These are phyloP conservation scores for Teratosphaeria pseudoeucalypti DNA, from an alignment of 2,329 filamentous ascomycete species.

Conservation along the genomic window DNA sequence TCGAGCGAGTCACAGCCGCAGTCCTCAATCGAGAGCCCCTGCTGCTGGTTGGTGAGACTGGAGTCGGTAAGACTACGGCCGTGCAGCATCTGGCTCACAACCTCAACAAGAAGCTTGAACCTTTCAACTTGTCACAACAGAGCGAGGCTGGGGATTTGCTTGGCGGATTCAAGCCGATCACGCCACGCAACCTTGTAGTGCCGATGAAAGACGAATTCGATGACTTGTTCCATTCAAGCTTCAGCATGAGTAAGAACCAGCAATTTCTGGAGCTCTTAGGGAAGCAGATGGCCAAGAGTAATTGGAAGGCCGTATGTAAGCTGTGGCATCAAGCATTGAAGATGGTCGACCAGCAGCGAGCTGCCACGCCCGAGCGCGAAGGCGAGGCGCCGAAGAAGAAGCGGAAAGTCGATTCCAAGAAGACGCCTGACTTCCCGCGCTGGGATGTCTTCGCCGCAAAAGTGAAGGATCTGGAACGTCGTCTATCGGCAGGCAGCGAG, in stretches of 20 bases:
- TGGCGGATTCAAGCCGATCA: constrained; percentile 93
- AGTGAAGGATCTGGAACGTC: constrained; percentile 68
- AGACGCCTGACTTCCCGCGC: constrained; percentile 40
- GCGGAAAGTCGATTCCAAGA: constrained; percentile 47
- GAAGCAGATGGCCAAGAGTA: constrained; percentile 68
- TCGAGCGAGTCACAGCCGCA: constrained; percentile 80
- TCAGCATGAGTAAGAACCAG: constrained; percentile 78
- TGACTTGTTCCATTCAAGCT: constrained; percentile 75
- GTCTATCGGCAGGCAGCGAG: constrained; percentile 61
- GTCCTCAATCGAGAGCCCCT: constrained; percentile 79
- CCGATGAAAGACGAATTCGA: constrained; percentile 92
- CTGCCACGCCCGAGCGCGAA: constrained; percentile 40
- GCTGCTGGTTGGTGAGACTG: constrained; percentile 93
- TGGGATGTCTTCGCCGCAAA: constrained; percentile 74
- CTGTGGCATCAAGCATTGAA: constrained; percentile 82
- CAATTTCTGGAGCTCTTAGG: constrained; percentile 72
- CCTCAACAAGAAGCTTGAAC: constrained; percentile 75
- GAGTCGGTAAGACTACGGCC: constrained; percentile 94
- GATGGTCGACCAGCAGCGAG: constrained; percentile 58
- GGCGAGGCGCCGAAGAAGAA: constrained; percentile 61
- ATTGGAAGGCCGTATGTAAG: constrained; percentile 78
- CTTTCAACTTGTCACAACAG: constrained; percentile 94
- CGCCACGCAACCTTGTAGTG: constrained; percentile 74
- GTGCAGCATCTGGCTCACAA: constrained; percentile 83
- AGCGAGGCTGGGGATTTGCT: constrained; percentile 94